Percentiles rank a stretch among this genome's conserved stretches.
Evolutionary conservation across 176 grass and related monocot species (phyloP).

Genomic region (Eremochloa ophiuroides): DNA sequence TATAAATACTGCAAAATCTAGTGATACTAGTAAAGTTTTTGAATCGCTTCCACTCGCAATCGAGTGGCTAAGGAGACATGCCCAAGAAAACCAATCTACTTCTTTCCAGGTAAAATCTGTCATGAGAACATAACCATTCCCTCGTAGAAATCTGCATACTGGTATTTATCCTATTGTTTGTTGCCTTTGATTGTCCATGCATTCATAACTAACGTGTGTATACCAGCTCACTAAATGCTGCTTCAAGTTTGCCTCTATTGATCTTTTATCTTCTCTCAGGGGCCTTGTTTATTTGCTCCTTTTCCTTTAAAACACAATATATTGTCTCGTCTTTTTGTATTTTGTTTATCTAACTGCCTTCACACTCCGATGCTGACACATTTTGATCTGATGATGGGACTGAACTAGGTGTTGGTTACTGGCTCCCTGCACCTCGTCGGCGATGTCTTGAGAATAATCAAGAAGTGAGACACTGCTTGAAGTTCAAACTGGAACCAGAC

Average conservation of each 20-base stretch:
- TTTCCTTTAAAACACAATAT: neutral
- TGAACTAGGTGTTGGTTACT: constrained; percentile 63
- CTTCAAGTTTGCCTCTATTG: neutral
- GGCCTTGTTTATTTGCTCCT: neutral
- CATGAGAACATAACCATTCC: neutral
- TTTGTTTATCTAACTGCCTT: neutral
- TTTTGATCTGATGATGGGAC: constrained; percentile 2
- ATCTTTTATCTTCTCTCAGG: neutral
- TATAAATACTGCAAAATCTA: constrained; percentile 30
- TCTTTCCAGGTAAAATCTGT: constrained; percentile 60
- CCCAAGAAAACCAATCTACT: constrained; percentile 42
- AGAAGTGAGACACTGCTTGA: constrained; percentile 23
- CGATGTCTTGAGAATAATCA: constrained; percentile 63
- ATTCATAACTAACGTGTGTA: neutral
- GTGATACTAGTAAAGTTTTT: constrained; percentile 51
- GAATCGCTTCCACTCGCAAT: constrained; percentile 69
- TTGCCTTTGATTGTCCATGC: neutral
- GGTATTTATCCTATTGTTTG: neutral
- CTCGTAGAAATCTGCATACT: neutral
- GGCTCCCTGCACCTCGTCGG: constrained; percentile 77
- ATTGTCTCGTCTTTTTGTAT: neutral
- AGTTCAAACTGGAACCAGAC: neutral
- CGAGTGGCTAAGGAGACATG: constrained; percentile 72
- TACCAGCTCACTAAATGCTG: neutral
- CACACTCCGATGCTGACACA: neutral